Conservation (phyloP, 2,329 filamentous ascomycete genomes). For the Cladosporium halotolerans region DNA sequence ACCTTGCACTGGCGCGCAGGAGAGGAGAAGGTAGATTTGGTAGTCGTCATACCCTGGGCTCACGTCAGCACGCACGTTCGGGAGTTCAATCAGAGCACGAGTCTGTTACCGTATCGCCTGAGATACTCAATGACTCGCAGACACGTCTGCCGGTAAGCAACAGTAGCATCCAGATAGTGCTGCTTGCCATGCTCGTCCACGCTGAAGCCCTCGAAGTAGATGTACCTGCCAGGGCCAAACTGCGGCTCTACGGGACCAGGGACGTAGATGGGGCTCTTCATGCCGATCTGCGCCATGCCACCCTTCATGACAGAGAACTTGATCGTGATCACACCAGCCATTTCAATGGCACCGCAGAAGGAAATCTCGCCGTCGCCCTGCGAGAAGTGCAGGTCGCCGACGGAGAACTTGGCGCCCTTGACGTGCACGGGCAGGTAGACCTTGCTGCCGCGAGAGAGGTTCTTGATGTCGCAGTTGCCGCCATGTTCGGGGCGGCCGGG, state of each 20-base stretch:
- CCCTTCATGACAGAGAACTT: constrained; percentile 84
- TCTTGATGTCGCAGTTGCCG: constrained; percentile 90
- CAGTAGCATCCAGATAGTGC: constrained; percentile 78
- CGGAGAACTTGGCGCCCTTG: constrained; percentile 77
- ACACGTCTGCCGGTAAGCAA: constrained; percentile 78
- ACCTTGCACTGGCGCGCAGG: constrained; percentile 79
- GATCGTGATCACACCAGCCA: constrained; percentile 85
- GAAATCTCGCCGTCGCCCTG: constrained; percentile 89
- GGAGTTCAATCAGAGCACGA: background rate
- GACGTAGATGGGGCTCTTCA: constrained; percentile 79
- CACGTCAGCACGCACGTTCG: background rate
- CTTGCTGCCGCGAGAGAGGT: constrained; percentile 69
- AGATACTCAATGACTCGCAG: constrained; percentile 72
- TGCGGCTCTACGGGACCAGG: constrained; percentile 84
- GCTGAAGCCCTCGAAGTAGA: constrained; percentile 85
- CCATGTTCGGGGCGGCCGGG: constrained; percentile 80
- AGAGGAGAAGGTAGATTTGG: constrained; percentile 79
- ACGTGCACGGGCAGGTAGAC: constrained; percentile 87
- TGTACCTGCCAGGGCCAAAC: constrained; percentile 72
- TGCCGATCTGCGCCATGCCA: constrained; percentile 65
- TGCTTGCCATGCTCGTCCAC: constrained; percentile 86
- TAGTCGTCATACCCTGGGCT: constrained; percentile 55
- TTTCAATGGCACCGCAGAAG: constrained; percentile 73
- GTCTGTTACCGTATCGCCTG: constrained; percentile 56
- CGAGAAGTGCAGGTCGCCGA: constrained; percentile 81